These are phyloP conservation scores for Coemansia reversa DNA, from an alignment of 192 early-diverging fungal genomes.

Conservation along the genomic window DNA sequence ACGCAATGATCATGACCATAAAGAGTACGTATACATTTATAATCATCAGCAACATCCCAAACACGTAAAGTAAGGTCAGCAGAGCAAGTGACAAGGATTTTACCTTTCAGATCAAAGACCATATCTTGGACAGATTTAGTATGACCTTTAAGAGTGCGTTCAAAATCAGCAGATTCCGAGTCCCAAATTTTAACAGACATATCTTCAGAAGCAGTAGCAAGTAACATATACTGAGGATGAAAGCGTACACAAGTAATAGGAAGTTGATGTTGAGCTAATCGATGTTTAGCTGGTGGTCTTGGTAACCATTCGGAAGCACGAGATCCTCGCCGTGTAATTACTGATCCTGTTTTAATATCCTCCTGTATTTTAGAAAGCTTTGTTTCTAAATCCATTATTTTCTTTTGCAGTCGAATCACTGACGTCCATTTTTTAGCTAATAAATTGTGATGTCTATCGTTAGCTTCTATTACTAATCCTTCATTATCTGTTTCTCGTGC, in stretches of 20 bases:
- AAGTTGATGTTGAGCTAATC: conserved; percentile 74
- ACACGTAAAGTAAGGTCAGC: conserved; percentile 88
- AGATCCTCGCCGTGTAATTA: conserved; percentile 43
- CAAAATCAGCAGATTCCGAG: conserved; percentile 89
- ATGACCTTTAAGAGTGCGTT: conserved; percentile 91
- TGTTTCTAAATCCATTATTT: conserved; percentile 91
- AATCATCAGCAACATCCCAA: conserved; percentile 87
- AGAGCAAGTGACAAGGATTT: conserved; percentile 84
- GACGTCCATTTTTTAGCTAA: conserved; percentile 85
- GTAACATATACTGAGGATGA: conserved; percentile 78
- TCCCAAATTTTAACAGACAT: conserved; percentile 93
- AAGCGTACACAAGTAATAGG: conserved; percentile 82
- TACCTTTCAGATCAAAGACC: conserved; percentile 80
- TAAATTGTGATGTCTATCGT: conserved; percentile 58
- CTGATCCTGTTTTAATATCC: conserved; percentile 62
- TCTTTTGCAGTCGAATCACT: conserved; percentile 90
- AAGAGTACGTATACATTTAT: conserved; percentile 79
- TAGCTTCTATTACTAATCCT: conserved; percentile 70
- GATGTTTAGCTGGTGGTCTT: conserved; percentile 71
- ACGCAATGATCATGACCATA: conserved; percentile 94
- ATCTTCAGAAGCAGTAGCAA: conserved; percentile 91
- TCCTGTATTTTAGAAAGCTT: conserved; percentile 77
- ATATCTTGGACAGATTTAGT: conserved; percentile 94
- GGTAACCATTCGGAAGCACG: conserved; percentile 77
- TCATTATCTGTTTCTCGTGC: conserved; percentile 70